Percentiles rank a stretch among this genome's conserved stretches.
Evolutionary conservation across 768 basidiomycete genomes (phyloP).

Genomic region (Chalciporus piperatus): DNA sequence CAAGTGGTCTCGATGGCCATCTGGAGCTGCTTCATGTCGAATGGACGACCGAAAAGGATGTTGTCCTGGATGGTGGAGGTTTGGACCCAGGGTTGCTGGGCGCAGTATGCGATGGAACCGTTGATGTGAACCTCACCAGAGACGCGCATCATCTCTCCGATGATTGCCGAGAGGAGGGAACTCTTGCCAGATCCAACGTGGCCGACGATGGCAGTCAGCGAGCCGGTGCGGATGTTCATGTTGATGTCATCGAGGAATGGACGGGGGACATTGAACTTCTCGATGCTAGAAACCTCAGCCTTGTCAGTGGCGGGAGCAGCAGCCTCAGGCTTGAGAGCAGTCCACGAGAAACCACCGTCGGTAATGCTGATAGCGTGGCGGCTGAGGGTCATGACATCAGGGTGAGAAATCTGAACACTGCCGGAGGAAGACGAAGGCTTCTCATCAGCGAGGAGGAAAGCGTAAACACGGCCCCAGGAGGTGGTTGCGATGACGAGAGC

Average conservation of each 20-base stretch:
- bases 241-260: conserved; percentile 22
- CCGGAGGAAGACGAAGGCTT: conserved; percentile 5
- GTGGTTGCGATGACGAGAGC: neutral
- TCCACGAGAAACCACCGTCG: conserved; percentile 26
- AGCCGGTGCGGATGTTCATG: conserved; percentile 19
- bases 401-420: neutral
- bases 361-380: conserved; percentile 19
- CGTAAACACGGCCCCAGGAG: neutral
- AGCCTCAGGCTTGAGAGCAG: conserved; percentile 4
- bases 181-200: conserved; percentile 29
- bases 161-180: conserved; percentile 28
- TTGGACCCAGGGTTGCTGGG: conserved; percentile 33
- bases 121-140: conserved; percentile 22
- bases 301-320: no score
- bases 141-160: conserved; percentile 28
- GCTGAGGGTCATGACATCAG: conserved; percentile 9
- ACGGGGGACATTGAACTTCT: conserved; percentile 4
- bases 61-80: conserved; percentile 31
- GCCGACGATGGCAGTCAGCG: conserved; percentile 27
- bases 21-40: conserved; percentile 25
- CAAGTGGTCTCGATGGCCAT: conserved; percentile 27
- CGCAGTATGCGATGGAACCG: conserved; percentile 32
- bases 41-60: conserved; percentile 29
- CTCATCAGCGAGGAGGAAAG: conserved; percentile 27
- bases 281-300: neutral